A percentile compares a stretch with the other conserved stretches of the same genome.
phyloP scores from a whole-genome alignment of 768 basidiomycete genomes.

The Cubamyces lactineus region DNA sequence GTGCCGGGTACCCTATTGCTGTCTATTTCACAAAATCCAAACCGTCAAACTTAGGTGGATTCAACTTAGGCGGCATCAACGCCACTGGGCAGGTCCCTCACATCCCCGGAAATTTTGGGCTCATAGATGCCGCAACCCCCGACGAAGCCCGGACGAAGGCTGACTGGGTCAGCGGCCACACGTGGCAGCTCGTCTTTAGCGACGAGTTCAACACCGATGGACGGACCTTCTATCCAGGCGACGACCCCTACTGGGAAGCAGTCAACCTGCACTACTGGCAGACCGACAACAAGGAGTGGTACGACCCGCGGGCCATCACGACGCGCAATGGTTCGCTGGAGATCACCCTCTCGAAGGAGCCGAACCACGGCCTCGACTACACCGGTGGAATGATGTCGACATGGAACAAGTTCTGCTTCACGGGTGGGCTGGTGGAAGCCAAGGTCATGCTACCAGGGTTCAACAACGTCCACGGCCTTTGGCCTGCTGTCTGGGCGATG shows the following conservation, averaged over 20 bases:
- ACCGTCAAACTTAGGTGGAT: conserved; percentile 42
- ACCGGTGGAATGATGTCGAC: conserved; percentile 50
- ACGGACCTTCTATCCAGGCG: conserved; percentile 82
- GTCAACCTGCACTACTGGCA: conserved; percentile 48
- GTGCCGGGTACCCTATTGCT: conserved; percentile 48
- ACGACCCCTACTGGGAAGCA: conserved; percentile 60
- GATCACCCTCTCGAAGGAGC: conserved; percentile 58
- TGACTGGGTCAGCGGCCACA: conserved; percentile 63
- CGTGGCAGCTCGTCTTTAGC: conserved; percentile 77
- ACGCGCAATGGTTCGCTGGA: conserved; percentile 47
- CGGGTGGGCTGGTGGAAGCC: conserved; percentile 75
- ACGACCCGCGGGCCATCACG: conserved; percentile 69
- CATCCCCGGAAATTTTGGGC: conserved; percentile 64
- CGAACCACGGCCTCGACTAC: conserved; percentile 47
- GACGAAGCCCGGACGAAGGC: conserved; percentile 53
- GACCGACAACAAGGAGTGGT: conserved; percentile 75
- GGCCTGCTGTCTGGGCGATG: conserved; percentile 63
- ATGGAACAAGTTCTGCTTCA: conserved; percentile 90
- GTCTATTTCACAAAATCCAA: conserved; percentile 36
- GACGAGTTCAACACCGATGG: conserved; percentile 88
- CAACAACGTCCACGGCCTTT: conserved; percentile 60
- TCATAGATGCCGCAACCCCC: conserved; percentile 65
- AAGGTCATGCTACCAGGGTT: conserved; percentile 67
- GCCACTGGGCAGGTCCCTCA: conserved; percentile 51
- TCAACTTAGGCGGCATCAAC: conserved; percentile 49